phyloP scores from a whole-genome alignment of 2,329 filamentous ascomycete genomes.

The Sclerotinia glacialis region DNA sequence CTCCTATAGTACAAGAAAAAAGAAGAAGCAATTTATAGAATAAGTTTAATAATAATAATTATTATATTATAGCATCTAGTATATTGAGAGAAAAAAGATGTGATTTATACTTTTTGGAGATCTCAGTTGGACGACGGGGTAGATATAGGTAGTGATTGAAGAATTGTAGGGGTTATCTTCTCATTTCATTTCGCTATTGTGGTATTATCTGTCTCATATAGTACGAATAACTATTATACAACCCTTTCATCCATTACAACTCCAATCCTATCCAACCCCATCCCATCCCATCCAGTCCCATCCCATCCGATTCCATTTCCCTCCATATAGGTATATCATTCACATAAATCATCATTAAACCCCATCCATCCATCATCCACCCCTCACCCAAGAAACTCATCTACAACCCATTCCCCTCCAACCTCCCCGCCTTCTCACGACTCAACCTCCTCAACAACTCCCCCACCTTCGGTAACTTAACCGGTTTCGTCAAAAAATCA shows the following conservation, averaged over 20 bases:
- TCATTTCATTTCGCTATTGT: neutral
- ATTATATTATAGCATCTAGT: no score
- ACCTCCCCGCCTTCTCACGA: slow-evolving; percentile 21
- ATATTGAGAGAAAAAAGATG: no score
- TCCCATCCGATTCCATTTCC: neutral
- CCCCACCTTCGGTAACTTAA: slow-evolving; percentile 36
- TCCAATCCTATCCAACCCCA: neutral
- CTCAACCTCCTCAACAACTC: slow-evolving; percentile 27
- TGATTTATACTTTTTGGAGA: no score
- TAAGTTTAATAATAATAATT: no score
- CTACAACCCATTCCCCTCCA: neutral
- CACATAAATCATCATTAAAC: no score
- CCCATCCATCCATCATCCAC: neutral
- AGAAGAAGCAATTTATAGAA: no score
- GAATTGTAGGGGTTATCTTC: no score
- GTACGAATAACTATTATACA: neutral
- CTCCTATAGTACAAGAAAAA: no score
- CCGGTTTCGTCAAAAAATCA: slow-evolving; percentile 53
- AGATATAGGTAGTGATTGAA: no score
- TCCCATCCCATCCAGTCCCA: neutral
- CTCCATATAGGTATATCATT: neutral
- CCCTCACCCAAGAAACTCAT: neutral
- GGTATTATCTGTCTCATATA: no score
- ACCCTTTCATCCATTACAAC: neutral
- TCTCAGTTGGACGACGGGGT: no score